A percentile compares a stretch with the other conserved stretches of the same genome.
phyloP scores from a whole-genome alignment of 768 basidiomycete genomes.

The Pleurotus platypus region DNA sequence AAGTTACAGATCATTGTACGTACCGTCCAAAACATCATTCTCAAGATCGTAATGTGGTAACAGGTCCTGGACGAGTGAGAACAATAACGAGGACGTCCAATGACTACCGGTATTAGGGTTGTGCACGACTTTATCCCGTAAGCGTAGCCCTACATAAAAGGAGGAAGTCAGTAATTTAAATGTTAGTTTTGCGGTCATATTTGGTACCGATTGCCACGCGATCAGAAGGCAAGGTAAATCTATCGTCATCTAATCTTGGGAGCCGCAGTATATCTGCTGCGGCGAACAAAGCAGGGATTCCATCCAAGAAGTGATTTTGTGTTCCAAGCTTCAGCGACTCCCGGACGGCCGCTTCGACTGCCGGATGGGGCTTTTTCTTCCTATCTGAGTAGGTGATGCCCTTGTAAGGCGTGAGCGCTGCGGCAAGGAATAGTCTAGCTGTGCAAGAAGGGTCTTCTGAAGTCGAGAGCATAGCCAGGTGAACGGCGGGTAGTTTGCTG shows the following conservation, averaged over 20 bases:
- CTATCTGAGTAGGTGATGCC: slow-evolving; percentile 54
- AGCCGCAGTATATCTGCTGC: slow-evolving; percentile 43
- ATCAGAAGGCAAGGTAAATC: slow-evolving; percentile 38
- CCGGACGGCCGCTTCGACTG: slow-evolving; percentile 68
- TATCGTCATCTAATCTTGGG: slow-evolving; percentile 28
- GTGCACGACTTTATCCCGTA: slow-evolving; percentile 68
- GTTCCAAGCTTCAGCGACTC: slow-evolving; percentile 83
- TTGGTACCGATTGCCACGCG: slow-evolving; percentile 54
- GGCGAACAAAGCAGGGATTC: slow-evolving; percentile 62
- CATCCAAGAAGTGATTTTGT: slow-evolving; percentile 75
- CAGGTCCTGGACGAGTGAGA: slow-evolving; percentile 73
- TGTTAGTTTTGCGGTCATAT: neutral
- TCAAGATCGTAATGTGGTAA: slow-evolving; percentile 44
- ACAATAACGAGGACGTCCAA: slow-evolving; percentile 72
- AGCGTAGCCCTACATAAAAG: slow-evolving; percentile 49
- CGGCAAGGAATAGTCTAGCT: slow-evolving; percentile 75
- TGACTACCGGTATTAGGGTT: slow-evolving; percentile 55
- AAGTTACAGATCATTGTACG: slow-evolving; percentile 11
- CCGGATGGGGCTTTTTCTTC: slow-evolving; percentile 58
- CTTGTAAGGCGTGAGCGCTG: slow-evolving; percentile 70
- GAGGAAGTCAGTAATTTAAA: neutral
- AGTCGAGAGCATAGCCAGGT: slow-evolving; percentile 42
- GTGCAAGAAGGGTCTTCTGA: slow-evolving; percentile 35
- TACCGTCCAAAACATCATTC: slow-evolving; percentile 41
- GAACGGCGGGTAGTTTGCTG: slow-evolving; percentile 33